Base-by-base conservation (phyloP, 768 basidiomycete species). In the Mycena metata region DNA sequence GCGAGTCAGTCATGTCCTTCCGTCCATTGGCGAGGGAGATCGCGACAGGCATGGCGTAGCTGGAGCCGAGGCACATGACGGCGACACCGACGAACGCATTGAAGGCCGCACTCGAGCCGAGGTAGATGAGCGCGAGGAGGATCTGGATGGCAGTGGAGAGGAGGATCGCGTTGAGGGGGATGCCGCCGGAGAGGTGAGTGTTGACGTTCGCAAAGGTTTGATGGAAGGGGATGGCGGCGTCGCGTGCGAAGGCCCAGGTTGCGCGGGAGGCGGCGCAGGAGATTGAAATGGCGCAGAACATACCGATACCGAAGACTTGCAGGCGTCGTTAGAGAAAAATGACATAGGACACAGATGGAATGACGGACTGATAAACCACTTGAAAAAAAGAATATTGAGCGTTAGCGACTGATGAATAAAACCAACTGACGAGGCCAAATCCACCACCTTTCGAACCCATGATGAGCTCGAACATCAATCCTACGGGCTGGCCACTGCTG, bases 201-300 rank as follows among this genome's bases (percentile, higher is more conserved):
- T 81, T 80, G 73, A 91, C 81, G 55, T 78, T 79, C 9, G 84
- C 78, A 79, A 90, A 90, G 64, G 80, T 72, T 13, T 66, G 55
- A 41, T 86, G 83, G 49, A 86, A 83, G 2, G 90, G 91, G 46
- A 91, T 87, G 1, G 88, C 91, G 66, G 84, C 84, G 78, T 91
- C 91, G 3, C 91, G 84, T 0, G 90, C 87, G 75, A 92, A 91
- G 51, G 88, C 88, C 91, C 90, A 91, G 3, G 90, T 91, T 35
- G 88, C 86, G 19, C 90, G 86, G 15, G 90, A 91, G 42, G 90
- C 88, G 11, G 89, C 90, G 59, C 88, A 90, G 45, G 86, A 86
- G 68, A 89, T 88, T 19, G 90, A 90, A 64, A 91, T 87, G 43
- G 88, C 84, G 60, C 90, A 91, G 78, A 91, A 90, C 68, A 89